Evolutionary conservation across 257 asterid species (phyloP), one percentile per base, ranked within the genome.

Genomic region (Jacaranda mimosifolia): DNA sequence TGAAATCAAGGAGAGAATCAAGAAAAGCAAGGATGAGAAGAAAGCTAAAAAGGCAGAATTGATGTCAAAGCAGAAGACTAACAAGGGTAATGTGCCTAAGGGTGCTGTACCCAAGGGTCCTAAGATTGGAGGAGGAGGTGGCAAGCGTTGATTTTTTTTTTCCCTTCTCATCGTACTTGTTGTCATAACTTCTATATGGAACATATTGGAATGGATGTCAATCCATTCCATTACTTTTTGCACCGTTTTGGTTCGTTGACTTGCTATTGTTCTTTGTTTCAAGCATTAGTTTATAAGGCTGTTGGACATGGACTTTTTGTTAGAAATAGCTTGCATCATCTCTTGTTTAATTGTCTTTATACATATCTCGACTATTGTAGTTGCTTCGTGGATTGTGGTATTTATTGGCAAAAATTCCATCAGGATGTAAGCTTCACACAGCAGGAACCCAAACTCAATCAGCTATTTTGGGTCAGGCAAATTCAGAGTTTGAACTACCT

Each of bases 21-120:
- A 87, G 92, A 86, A 89, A 59, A 87, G 90, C 14, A 89, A 87
- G 85, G 90, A 89, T 60, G 94, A 89, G 86, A 89, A 85, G 89
- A 89, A 87, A 65, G 89, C 91, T 1, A 86, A 89, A 79, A 89
- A 89, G 83, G 87, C 86, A 0, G 94, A 86, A 49, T 65, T 74
- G 45, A 53, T 73, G 38, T 80, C 89, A 5, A 86, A 88, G 83
- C 91, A 88, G 71, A 88, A 87, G 85, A 49, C 76, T 21, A 1
- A 72, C 63, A 89, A 86, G 84, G 48, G 85, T 75, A 80, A 81
- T 51, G 67, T 83, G 12, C 83, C 89, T 39, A 89, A 89, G 86
- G 88, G 87, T 43, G 86, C 86, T 51, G 79, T 56, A 10, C 83
- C 91, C 0, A 89, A 84, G 80, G 89, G 92, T 56, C 92, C 92